Percentiles rank a stretch among this genome's conserved stretches.
Evolutionary conservation across 2,329 filamentous ascomycete genomes (phyloP).

Genomic region (Ophiostoma australiae): DNA sequence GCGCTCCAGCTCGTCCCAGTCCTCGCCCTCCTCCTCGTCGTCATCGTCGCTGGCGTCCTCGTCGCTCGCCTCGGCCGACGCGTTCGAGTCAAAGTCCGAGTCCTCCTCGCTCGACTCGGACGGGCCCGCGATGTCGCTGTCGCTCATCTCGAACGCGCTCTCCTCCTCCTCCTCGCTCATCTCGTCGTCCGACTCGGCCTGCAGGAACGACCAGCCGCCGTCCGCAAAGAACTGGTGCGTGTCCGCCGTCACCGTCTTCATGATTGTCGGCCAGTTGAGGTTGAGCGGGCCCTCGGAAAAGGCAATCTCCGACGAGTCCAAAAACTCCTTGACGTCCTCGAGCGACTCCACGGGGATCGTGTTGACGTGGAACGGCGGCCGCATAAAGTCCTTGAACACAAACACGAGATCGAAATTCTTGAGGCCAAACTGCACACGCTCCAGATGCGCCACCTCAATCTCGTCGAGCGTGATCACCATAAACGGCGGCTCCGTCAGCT

Average conservation of each 20-base stretch:
- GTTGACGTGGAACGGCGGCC: constrained; percentile 90
- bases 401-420: constrained; percentile 99
- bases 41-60: constrained; percentile 71
- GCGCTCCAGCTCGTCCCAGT: constrained; percentile 91
- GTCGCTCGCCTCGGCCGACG: constrained; percentile 74
- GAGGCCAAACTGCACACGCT: constrained; percentile 91
- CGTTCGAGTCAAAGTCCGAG: constrained; percentile 89
- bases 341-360: constrained; percentile 95
- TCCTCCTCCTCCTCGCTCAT: constrained; percentile 78
- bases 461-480: constrained; percentile 93
- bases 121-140: constrained; percentile 77
- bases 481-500: constrained; percentile 94
- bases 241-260: constrained; percentile 96
- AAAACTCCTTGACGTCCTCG: constrained; percentile 94
- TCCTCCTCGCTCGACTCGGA: constrained; percentile 75
- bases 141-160: constrained; percentile 84
- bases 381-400: constrained; percentile 93
- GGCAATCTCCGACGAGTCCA: constrained; percentile 91
- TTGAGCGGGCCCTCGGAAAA: constrained; percentile 94
- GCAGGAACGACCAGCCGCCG: constrained; percentile 91
- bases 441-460: constrained; percentile 91
- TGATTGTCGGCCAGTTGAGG: constrained; percentile 97
- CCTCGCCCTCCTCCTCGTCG: constrained; percentile 68
- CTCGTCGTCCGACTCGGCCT: constrained; percentile 81
- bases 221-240: constrained; percentile 93